Conservation (phyloP, 2,329 filamentous ascomycete genomes). For the Juglanconis juglandina region DNA sequence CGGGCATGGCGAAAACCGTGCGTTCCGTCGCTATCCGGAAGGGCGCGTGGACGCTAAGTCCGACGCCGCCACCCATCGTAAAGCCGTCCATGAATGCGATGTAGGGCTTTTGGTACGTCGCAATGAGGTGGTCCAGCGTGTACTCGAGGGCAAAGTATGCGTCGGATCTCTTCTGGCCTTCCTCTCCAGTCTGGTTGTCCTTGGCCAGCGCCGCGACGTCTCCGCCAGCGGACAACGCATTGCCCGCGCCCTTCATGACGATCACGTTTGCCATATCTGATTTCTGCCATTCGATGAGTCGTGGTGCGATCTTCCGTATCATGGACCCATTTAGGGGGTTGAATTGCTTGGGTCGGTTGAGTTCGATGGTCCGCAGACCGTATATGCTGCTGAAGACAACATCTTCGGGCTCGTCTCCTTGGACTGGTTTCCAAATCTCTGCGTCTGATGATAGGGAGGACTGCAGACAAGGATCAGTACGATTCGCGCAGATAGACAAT, state of each 20-base stretch:
- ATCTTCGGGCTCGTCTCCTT: slow-evolving; percentile 77
- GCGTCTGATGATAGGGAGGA: slow-evolving; percentile 4
- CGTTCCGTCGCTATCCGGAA: slow-evolving; percentile 95
- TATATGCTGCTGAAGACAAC: slow-evolving; percentile 88
- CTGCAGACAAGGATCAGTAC: slow-evolving; percentile 10
- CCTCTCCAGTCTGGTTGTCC: slow-evolving; percentile 63
- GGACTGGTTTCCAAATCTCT: slow-evolving; percentile 46
- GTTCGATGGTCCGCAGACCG: slow-evolving; percentile 85
- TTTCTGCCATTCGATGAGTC: slow-evolving; percentile 89
- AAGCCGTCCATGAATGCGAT: slow-evolving; percentile 96
- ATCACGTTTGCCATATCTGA: slow-evolving; percentile 91
- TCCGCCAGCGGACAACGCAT: slow-evolving; percentile 88
- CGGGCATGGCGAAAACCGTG: slow-evolving; percentile 96
- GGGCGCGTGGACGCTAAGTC: slow-evolving; percentile 88
- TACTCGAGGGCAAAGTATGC: slow-evolving; percentile 96
- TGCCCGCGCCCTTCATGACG: slow-evolving; percentile 86
- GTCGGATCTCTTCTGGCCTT: slow-evolving; percentile 70
- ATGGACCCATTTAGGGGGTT: slow-evolving; percentile 94
- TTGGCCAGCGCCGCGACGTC: slow-evolving; percentile 78
- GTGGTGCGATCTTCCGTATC: slow-evolving; percentile 88
- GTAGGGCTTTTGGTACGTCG: slow-evolving; percentile 89
- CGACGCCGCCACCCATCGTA: slow-evolving; percentile 97
- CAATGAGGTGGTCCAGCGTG: slow-evolving; percentile 90
- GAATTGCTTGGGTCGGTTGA: slow-evolving; percentile 88
- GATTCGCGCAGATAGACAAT: slow-evolving; percentile 7